These are phyloP conservation scores for Alternaria alternata DNA, from an alignment of 2,329 filamentous ascomycete genomes.

Conservation along the genomic window DNA sequence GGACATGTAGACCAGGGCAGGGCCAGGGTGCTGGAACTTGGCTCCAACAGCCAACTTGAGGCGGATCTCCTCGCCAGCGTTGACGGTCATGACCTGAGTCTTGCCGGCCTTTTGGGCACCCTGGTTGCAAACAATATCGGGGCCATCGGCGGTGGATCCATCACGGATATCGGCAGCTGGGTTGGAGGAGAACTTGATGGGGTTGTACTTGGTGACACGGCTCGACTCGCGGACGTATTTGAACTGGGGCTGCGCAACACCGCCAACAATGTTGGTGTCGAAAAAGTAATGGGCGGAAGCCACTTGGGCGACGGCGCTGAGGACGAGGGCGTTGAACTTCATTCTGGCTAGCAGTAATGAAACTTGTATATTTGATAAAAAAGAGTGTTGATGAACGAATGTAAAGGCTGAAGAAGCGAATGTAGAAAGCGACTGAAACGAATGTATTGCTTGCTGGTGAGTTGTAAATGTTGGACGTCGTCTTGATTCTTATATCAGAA, in stretches of 20 bases:
- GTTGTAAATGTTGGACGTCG: neutral
- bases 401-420: conserved; percentile 6
- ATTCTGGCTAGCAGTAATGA: conserved; percentile 16
- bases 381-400: conserved; percentile 1
- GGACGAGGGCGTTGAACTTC: conserved; percentile 14
- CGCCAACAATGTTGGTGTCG: conserved; percentile 27
- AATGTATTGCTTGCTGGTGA: conserved; percentile 5
- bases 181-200: conserved; percentile 32
- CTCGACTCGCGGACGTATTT: conserved; percentile 33
- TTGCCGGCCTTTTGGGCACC: conserved; percentile 25
- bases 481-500: conserved; percentile 1
- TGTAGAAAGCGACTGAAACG: conserved; percentile 8
- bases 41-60: conserved; percentile 32
- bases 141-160: conserved; percentile 28
- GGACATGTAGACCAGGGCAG: conserved; percentile 39
- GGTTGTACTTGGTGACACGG: conserved; percentile 33
- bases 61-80: conserved; percentile 31
- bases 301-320: conserved; percentile 19
- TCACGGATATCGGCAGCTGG: conserved; percentile 28
- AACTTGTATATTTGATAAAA: conserved; percentile 1
- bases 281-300: conserved; percentile 39
- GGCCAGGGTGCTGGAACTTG: conserved; percentile 36
- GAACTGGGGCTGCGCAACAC: conserved; percentile 20
- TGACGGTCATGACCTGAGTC: conserved; percentile 27
- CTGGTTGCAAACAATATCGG: conserved; percentile 40